Percentiles rank a stretch among this genome's conserved stretches.
phyloP scores from a whole-genome alignment of 306 rosid species.

The Dryas drummondii region DNA sequence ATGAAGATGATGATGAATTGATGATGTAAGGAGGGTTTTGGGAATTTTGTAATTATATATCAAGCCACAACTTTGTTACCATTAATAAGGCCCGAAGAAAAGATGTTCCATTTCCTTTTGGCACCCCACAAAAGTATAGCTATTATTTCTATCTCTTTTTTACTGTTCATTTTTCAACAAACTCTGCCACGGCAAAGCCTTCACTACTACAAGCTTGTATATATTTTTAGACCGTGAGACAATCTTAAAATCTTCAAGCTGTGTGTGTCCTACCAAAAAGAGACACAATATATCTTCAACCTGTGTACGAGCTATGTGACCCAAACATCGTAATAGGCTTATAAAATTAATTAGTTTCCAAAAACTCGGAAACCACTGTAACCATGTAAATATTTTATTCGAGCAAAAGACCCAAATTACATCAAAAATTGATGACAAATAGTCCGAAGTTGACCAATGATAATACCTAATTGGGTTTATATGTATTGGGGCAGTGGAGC shows the following conservation, averaged over 20 bases:
- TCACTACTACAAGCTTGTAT: no score
- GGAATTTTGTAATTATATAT: no score
- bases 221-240: no score
- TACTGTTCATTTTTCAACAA: no score
- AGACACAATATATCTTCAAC: conserved; percentile 19
- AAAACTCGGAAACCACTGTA: not conserved
- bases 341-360: not conserved
- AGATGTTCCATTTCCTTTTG: no score
- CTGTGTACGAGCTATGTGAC: not conserved
- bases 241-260: conserved; percentile 7
- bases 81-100: no score
- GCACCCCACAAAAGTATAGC: no score
- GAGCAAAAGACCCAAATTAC: not conserved
- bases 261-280: conserved; percentile 10
- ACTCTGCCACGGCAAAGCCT: no score
- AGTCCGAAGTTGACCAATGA: not conserved
- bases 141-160: no score
- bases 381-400: not conserved
- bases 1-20: no score
- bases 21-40: no score
- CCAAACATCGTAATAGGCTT: conserved; percentile 2
- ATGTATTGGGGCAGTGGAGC: conserved; percentile 26
- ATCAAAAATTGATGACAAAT: not conserved
- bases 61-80: no score
- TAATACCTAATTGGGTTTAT: conserved; percentile 19